Evolutionary conservation across 495 filamentous ascomycete species (phyloP).

Genomic region (Penicillium canescens): DNA sequence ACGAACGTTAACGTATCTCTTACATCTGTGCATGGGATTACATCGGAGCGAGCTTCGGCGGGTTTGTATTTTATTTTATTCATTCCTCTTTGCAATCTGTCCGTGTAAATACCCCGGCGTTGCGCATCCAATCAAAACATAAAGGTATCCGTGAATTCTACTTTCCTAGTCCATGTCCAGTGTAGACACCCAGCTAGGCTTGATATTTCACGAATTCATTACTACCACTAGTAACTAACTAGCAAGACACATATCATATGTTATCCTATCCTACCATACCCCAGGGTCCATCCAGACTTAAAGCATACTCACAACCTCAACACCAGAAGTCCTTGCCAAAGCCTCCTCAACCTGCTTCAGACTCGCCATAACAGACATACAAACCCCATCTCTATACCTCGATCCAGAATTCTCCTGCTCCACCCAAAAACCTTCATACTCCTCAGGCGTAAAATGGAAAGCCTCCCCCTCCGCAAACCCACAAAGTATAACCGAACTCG

Average conservation of each 20-base stretch:
- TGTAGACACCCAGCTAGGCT: no score
- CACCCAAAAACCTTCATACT: constrained; percentile 7
- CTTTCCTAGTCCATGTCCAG: not conserved
- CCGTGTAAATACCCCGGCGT: constrained; percentile 1
- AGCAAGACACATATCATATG: no score
- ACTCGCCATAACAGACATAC: not conserved
- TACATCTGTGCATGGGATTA: not conserved
- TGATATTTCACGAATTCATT: no score
- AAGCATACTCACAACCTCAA: not conserved
- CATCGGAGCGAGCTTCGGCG: not conserved
- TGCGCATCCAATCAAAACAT: not conserved
- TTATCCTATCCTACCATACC: no score
- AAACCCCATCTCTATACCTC: not conserved
- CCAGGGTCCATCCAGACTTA: not conserved
- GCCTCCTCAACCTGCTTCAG: constrained; percentile 15
- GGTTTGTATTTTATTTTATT: not conserved
- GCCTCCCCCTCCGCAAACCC: constrained; percentile 6
- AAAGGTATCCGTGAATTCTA: not conserved
- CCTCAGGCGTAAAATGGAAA: constrained; percentile 3
- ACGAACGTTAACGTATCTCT: not conserved
- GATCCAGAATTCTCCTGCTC: not conserved
- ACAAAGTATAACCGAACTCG: constrained; percentile 4
- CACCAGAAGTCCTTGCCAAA: not conserved
- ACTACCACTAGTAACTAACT: no score
- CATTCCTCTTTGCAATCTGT: not conserved